These are phyloP conservation scores for Cladobotryum mycophilum DNA, from an alignment of 2,329 filamentous ascomycete species.

Conservation along the genomic window DNA sequence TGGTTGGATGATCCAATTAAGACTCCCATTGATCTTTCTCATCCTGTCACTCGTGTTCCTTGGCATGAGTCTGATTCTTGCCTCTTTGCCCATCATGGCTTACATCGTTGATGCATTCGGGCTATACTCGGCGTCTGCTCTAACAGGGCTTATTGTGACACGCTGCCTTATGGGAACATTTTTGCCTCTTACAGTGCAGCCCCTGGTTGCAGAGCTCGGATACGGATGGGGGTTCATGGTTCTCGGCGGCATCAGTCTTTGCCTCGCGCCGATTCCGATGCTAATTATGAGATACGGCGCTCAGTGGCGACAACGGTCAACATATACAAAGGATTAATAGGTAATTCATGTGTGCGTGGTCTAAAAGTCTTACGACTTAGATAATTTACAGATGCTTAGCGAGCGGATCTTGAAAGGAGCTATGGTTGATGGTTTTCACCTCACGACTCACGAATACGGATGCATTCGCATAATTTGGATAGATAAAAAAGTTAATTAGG, in stretches of 20 bases:
- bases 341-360: background rate
- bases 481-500: too few species aligned
- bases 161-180: slow-evolving; percentile 52
- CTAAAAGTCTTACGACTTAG: too few species aligned
- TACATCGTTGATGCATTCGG: slow-evolving; percentile 54
- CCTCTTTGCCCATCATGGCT: slow-evolving; percentile 44
- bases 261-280: slow-evolving; percentile 45
- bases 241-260: slow-evolving; percentile 35
- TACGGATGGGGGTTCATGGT: slow-evolving; percentile 46
- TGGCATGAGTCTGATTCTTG: slow-evolving; percentile 40
- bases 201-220: slow-evolving; percentile 41
- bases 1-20: slow-evolving; percentile 44
- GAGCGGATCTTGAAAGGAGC: too few species aligned
- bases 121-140: slow-evolving; percentile 48
- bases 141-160: slow-evolving; percentile 50
- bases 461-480: too few species aligned
- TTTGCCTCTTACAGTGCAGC: slow-evolving; percentile 44
- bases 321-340: background rate
- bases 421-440: too few species aligned
- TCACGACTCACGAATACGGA: too few species aligned
- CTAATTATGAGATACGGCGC: slow-evolving; percentile 45
- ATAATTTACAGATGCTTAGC: too few species aligned
- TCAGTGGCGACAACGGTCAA: slow-evolving; percentile 38
- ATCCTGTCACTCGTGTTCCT: slow-evolving; percentile 39
- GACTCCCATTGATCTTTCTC: slow-evolving; percentile 36